These are phyloP conservation scores for Tetragonia tetragonoides DNA, from an alignment of 148 eudicot species.

Conservation along the genomic window DNA sequence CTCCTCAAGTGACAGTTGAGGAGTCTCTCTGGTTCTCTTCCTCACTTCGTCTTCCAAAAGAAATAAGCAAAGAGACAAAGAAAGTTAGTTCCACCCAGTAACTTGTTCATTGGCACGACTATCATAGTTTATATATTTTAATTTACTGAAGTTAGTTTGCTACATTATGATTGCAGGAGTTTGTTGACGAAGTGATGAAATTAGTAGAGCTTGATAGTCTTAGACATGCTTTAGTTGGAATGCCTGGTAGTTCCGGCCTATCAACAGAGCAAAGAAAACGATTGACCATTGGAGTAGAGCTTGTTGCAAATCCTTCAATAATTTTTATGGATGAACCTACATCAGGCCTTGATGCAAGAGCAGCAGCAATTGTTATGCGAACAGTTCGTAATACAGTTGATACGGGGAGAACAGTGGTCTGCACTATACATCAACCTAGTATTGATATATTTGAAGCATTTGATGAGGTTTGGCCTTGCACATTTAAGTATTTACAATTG, in stretches of 20 bases:
- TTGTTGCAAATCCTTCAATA: conserved; percentile 93
- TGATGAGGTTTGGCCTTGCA: conserved; percentile 62
- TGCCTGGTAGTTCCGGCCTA: conserved; percentile 69
- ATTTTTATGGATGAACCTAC: conserved; percentile 98
- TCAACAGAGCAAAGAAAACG: conserved; percentile 93
- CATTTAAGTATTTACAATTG: background rate
- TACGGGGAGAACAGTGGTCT: conserved; percentile 94
- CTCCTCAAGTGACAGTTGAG: conserved; percentile 85
- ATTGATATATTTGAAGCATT: conserved; percentile 95
- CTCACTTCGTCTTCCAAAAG: conserved; percentile 68
- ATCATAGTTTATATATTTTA: background rate
- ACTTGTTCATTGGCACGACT: background rate
- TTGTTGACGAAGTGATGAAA: conserved; percentile 81
- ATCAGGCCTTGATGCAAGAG: conserved; percentile 94
- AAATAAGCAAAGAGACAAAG: conserved; percentile 49
- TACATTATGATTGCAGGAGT: conserved; percentile 49
- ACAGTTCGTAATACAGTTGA: too few relatives aligned
- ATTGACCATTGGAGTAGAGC: conserved; percentile 89
- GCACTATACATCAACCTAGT: conserved; percentile 97
- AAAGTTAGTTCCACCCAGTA: conserved; percentile 36
- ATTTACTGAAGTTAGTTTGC: background rate
- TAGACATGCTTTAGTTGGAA: conserved; percentile 73
- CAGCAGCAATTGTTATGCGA: conserved; percentile 95
- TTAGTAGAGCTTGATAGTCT: conserved; percentile 71
- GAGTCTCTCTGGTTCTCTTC: conserved; percentile 86